Base-by-base conservation (phyloP, 305 asterid species). In the Fraxinus nigra region DNA sequence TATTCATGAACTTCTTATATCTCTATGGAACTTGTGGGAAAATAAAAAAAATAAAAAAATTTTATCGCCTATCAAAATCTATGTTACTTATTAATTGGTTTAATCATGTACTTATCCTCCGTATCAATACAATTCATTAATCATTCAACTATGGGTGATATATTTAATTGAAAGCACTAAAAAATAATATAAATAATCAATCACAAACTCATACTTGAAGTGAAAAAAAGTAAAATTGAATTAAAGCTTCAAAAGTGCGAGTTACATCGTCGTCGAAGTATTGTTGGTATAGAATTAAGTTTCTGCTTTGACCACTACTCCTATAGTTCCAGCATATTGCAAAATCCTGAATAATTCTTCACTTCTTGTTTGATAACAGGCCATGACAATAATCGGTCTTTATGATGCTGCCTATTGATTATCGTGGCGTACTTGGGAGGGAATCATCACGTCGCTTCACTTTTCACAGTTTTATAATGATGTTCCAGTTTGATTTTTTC, bases 341-440 rank as follows among this genome's bases (percentile, higher is more conserved):
- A 43, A 37, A 37, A 84, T 80, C 69, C 37, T 76, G 43, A 7
- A 83, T 63, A 79, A 76, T 30, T 84, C 78, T 78, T 38, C 34
- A 59, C 32, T 51, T 84, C 46, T 38, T 38, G 78, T 80, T 79
- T 70, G 33, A 37, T 84, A 24, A 77, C 92, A 94, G 98, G 93
- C 95, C 46, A 94, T 94, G 98, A 82, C 93, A 59, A 89, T 93
- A 90, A 94, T 94, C 97, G 98, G 97, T 40, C 97, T 94, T 82
- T 93, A 91, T 85, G 98, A 94, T 89, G 82, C 97, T 46, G 95
- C 97, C 20, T 94, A 90, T 80, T 94, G 97, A 95, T 78, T 89
- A 77, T 90, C 94, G 34, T 92, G 97, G 97, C 81, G 92, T 81
- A 80, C 93, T 16, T 93, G 98, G 97, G 98, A 94, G 85, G 95